A percentile compares a stretch with the other conserved stretches of the same genome.
Evolutionary conservation across 192 early-diverging fungal genomes (phyloP).

Genomic region (Polychytrium aggregatum): DNA sequence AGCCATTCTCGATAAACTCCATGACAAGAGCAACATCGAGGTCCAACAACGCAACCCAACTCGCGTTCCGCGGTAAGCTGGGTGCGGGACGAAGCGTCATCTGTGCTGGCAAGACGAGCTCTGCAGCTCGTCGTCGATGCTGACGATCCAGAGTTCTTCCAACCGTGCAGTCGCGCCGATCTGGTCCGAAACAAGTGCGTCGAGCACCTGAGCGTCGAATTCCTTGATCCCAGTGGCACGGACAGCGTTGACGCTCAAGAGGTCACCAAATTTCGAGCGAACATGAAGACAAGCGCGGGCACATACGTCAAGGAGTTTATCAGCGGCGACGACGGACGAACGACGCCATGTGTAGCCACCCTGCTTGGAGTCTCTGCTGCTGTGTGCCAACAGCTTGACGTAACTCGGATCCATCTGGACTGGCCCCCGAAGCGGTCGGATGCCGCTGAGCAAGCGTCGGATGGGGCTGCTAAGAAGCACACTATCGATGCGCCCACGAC

Average conservation of each 20-base stretch:
- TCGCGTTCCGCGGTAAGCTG: slow-evolving; percentile 27
- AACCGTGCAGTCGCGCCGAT: slow-evolving; percentile 23
- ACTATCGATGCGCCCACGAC: not conserved
- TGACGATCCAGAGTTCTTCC: too few relatives aligned
- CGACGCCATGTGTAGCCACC: slow-evolving; percentile 52
- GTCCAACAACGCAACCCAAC: slow-evolving; percentile 36
- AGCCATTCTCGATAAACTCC: slow-evolving; percentile 9
- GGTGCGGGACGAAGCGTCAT: too few relatives aligned
- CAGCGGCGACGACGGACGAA: slow-evolving; percentile 84
- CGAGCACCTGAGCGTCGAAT: slow-evolving; percentile 12
- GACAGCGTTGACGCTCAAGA: not conserved
- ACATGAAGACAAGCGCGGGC: slow-evolving; percentile 75
- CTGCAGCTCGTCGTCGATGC: too few relatives aligned
- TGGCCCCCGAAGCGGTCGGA: slow-evolving; percentile 72
- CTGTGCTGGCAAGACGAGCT: too few relatives aligned
- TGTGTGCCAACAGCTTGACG: slow-evolving; percentile 74
- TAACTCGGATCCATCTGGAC: slow-evolving; percentile 70
- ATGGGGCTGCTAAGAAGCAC: not conserved
- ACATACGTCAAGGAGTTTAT: slow-evolving; percentile 94
- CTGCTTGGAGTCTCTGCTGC: slow-evolving; percentile 53
- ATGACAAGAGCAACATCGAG: slow-evolving; percentile 12
- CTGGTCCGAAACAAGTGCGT: slow-evolving; percentile 30
- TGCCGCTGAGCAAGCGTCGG: too few relatives aligned
- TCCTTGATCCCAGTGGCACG: not conserved
- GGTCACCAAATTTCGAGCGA: slow-evolving; percentile 27